These are phyloP conservation scores for Xylaria venustula DNA, from an alignment of 495 filamentous ascomycete genomes.

Conservation along the genomic window DNA sequence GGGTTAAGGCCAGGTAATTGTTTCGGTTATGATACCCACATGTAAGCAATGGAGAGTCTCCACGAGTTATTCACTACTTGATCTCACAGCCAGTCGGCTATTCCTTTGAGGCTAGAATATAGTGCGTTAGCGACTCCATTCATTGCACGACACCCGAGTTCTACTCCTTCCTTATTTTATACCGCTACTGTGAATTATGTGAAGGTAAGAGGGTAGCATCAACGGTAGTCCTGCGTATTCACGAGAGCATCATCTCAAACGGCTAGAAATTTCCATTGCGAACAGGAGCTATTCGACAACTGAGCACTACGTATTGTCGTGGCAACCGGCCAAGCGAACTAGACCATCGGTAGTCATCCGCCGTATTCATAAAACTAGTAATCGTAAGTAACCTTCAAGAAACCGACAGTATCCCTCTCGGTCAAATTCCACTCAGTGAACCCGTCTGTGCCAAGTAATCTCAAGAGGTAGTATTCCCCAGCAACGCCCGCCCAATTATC, in stretches of 20 bases:
- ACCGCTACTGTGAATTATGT: background rate
- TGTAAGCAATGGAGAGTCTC: background rate
- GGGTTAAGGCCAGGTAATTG: slow-evolving; percentile 36
- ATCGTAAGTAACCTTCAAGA: slow-evolving; percentile 2
- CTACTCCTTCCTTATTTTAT: background rate
- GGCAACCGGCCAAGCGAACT: background rate
- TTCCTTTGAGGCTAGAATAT: background rate
- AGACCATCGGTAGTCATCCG: background rate
- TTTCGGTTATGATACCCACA: slow-evolving; percentile 28
- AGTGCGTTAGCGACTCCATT: background rate
- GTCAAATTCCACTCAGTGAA: background rate
- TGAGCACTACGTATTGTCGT: background rate
- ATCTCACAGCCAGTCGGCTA: background rate
- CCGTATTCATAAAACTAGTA: background rate
- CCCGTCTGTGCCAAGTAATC: background rate
- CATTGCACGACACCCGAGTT: too few relatives aligned
- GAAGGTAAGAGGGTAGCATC: background rate
- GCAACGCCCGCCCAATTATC: slow-evolving; percentile 3
- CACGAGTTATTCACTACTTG: background rate
- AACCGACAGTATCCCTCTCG: background rate
- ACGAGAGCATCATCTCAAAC: background rate
- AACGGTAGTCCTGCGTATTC: background rate
- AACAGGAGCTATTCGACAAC: too few relatives aligned
- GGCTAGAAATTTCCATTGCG: background rate
- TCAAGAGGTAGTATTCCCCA: slow-evolving; percentile 6